A percentile compares a stretch with the other conserved stretches of the same genome.
phyloP scores from a whole-genome alignment of 2,329 filamentous ascomycete species.

The Colletotrichum simmondsii region DNA sequence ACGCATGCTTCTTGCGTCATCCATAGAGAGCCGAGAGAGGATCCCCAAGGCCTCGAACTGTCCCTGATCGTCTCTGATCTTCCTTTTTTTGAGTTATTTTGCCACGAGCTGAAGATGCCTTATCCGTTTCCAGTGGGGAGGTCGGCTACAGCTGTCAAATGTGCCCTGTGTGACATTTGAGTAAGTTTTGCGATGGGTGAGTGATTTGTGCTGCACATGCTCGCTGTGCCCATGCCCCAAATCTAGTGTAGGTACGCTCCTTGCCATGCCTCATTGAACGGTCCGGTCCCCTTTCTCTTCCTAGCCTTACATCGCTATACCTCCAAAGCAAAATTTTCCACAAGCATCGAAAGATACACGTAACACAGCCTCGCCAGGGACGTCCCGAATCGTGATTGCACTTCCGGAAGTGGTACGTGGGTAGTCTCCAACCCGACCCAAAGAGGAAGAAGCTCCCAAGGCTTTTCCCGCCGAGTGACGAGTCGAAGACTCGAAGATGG shows the following conservation, averaged over 20 bases:
- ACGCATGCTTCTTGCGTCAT: conserved; percentile 25
- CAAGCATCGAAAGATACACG: not conserved
- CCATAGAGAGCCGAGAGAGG: not conserved
- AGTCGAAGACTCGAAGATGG: not conserved
- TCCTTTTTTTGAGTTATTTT: not conserved
- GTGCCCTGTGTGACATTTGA: not conserved
- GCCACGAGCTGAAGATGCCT: conserved; percentile 4
- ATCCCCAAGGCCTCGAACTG: conserved; percentile 12
- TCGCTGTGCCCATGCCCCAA: not conserved
- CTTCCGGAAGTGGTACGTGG: not conserved
- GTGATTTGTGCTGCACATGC: not conserved
- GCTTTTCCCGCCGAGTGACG: not conserved
- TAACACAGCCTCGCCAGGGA: not conserved
- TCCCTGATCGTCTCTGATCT: conserved; percentile 10
- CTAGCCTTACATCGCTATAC: not conserved
- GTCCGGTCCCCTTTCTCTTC: not conserved
- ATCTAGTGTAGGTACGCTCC: not conserved
- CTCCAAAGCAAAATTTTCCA: not conserved
- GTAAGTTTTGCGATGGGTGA: not conserved
- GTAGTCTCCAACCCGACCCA: not conserved
- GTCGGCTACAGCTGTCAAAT: not conserved
- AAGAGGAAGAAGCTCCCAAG: not conserved
- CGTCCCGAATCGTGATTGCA: not conserved
- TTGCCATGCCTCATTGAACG: not conserved
- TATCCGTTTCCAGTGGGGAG: not conserved